Conservation (phyloP, 345 rosid genomes). For the Cardiospermum halicacabum region DNA sequence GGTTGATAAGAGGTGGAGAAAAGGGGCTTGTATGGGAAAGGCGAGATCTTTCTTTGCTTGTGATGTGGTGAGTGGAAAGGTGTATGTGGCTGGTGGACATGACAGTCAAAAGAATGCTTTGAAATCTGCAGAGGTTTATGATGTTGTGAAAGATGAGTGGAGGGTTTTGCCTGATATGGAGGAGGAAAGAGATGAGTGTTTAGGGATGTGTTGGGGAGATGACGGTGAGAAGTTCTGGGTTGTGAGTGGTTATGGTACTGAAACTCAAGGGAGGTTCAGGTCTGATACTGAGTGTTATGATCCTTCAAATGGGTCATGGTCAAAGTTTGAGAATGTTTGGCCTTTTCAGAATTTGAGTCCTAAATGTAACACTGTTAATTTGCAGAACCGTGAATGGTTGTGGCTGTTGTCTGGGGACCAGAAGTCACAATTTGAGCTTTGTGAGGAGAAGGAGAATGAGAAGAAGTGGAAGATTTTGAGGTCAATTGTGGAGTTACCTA, state of each 20-base stretch:
- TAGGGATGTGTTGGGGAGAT: constrained; percentile 35
- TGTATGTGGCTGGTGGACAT: constrained; percentile 68
- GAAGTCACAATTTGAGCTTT: constrained; percentile 12
- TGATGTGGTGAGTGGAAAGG: constrained; percentile 26
- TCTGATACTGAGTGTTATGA: constrained; percentile 45
- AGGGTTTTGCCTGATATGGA: constrained; percentile 33
- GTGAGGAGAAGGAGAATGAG: constrained; percentile 14
- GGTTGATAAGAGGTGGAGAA: constrained; percentile 35
- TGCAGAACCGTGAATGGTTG: constrained; percentile 20
- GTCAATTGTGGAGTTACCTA: constrained; percentile 25
- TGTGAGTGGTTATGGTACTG: constrained; percentile 50
- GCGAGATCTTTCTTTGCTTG: constrained; percentile 54
- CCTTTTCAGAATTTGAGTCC: constrained; percentile 31
- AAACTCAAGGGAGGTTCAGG: constrained; percentile 44
- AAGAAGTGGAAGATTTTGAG: constrained; percentile 20
- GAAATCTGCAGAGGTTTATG: constrained; percentile 42
- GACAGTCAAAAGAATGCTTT: constrained; percentile 55
- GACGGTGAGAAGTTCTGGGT: constrained; percentile 44
- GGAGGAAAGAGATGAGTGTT: constrained; percentile 53
- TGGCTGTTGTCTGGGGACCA: constrained; percentile 22
- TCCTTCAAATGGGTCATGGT: constrained; percentile 28
- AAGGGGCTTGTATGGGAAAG: constrained; percentile 39
- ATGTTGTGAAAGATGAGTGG: constrained; percentile 51
- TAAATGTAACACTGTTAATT: constrained; percentile 24
- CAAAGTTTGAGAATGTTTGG: constrained; percentile 32